Evolutionary conservation across 805 yeast species (phyloP), one percentile per base, ranked within the genome.

Genomic region (Ogataea methylovora): DNA sequence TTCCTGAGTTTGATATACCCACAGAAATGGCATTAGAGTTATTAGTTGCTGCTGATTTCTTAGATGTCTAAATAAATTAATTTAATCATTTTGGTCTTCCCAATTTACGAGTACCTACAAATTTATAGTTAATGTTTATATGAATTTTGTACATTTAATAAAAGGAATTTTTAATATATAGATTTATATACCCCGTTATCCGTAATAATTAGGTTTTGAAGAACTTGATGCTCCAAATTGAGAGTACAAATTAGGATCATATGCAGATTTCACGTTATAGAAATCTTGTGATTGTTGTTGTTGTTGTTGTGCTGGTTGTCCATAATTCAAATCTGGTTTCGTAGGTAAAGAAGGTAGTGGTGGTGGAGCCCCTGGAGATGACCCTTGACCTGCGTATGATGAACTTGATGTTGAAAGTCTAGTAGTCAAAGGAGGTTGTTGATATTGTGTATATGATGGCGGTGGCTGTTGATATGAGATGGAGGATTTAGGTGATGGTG

Each of bases 11-110:
- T 57, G 82, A 83, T 24, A 76, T 92, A 3, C 96, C 97, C 1
- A 88, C 97, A 0, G 97, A 86, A 45, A 72, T 90, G 75, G 95
- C 97, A 0, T 63, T 90, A 41, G 97, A 92, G 52, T 61, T 90
- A 44, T 59, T 92, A 29, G 90, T 92, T 24, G 95, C 95, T 18
- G 95, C 97, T 2, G 98, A 92, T 53, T 90, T 75, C 53, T 60
- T 86, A 46, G 90, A 84, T 46, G 79, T 77, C 27, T 74, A 40
- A 40, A 10, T 5, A 7, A n/a, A 4, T 14, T 13, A 6, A 25
- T 25, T 25, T 13, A 25, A 6, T 14, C 5, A n/a, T n/a, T n/a
- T n/a, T n/a, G n/a, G n/a, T n/a, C n/a, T n/a, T n/a, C n/a, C n/a
- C n/a, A n/a, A n/a, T n/a, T n/a, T n/a, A n/a, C n/a, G n/a, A n/a